A percentile compares a stretch with the other conserved stretches of the same genome.
Conservation (phyloP, 2,329 filamentous ascomycete genomes). For the Aspergillus aculeatus region DNA sequence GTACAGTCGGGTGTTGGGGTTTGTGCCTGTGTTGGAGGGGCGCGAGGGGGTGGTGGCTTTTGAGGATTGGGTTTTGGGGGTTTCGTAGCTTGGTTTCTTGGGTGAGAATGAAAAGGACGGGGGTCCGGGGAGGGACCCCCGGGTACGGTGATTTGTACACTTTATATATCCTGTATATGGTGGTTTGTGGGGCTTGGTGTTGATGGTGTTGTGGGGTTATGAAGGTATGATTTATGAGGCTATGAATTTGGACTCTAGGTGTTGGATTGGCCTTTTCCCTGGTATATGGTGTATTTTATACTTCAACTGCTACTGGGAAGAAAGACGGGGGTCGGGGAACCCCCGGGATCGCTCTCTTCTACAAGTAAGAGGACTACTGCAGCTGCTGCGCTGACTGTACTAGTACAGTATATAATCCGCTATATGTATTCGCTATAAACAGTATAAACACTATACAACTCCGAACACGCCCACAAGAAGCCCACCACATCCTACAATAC, state of each 20-base stretch:
- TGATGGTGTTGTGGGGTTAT: background rate
- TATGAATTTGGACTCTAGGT: background rate
- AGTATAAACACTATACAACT: background rate
- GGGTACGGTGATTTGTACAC: too few relatives aligned
- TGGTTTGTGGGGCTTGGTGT: background rate
- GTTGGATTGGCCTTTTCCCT: too few relatives aligned
- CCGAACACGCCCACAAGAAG: background rate
- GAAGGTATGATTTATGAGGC: background rate
- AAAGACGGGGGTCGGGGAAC: background rate
- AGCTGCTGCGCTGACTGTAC: background rate
- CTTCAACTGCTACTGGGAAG: too few relatives aligned
- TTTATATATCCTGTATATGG: background rate
- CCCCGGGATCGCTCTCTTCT: background rate
- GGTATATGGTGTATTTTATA: background rate
- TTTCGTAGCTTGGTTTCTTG: background rate
- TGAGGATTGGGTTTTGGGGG: constrained; percentile 42
- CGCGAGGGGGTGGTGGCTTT: constrained; percentile 37
- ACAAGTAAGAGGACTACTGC: too few relatives aligned
- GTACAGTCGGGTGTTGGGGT: constrained; percentile 41
- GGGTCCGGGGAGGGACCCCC: background rate
- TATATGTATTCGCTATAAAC: background rate
- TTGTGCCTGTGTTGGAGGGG: constrained; percentile 39
- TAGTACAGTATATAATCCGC: too few relatives aligned
- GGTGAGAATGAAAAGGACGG: background rate
- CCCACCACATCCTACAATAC: constrained; percentile 10